phyloP scores from a whole-genome alignment of 106 monocot genomes.

The Apostasia ramifera region DNA sequence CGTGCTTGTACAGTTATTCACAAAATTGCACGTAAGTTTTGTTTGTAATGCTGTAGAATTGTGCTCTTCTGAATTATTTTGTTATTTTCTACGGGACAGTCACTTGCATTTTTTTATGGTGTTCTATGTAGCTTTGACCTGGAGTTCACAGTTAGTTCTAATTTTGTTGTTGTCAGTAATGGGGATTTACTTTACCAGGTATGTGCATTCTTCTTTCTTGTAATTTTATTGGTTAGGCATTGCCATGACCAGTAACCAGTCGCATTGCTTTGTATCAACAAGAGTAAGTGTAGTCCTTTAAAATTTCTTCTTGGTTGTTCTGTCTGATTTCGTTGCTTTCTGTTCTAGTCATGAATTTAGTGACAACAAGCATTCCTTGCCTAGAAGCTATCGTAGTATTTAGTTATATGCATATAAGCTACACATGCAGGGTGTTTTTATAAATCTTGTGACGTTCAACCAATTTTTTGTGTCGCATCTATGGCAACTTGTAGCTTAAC shows the following conservation, averaged over 20 bases:
- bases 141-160: conserved; percentile 73
- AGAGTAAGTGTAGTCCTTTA: too few relatives aligned
- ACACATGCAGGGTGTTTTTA: too few relatives aligned
- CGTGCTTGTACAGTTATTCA: conserved; percentile 56
- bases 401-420: too few relatives aligned
- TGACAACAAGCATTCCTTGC: neutral
- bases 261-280: too few relatives aligned
- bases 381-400: neutral
- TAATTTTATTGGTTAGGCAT: neutral
- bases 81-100: neutral
- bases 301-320: too few relatives aligned
- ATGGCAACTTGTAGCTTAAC: too few relatives aligned
- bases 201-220: neutral
- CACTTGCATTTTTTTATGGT: conserved; percentile 8
- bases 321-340: neutral
- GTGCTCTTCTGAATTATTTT: neutral
- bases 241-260: neutral
- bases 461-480: too few relatives aligned
- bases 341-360: neutral
- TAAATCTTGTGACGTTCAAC: too few relatives aligned
- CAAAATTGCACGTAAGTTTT: conserved; percentile 68
- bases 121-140: conserved; percentile 70
- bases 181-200: conserved; percentile 93
- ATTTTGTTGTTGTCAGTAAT: conserved; percentile 90
- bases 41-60: neutral